phyloP scores from a whole-genome alignment of 1,284 basidiomycete species.

The Waitea zeae region DNA sequence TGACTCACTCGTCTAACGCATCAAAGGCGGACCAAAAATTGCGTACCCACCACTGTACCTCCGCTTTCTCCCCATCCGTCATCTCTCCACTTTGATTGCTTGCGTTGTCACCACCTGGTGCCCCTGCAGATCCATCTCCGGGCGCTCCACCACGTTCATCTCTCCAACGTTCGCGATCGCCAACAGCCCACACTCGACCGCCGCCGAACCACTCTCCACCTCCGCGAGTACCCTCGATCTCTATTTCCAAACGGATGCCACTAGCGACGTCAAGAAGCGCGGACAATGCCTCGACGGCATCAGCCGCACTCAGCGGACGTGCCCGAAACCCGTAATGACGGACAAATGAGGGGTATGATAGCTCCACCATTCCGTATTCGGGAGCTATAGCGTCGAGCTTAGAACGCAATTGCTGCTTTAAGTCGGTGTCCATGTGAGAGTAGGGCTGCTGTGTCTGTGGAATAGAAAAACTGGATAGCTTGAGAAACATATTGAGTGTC shows the following conservation, averaged over 20 bases:
- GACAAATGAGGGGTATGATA: slow-evolving; percentile 86
- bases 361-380: slow-evolving; percentile 92
- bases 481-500: background rate
- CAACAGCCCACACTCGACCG: slow-evolving; percentile 50
- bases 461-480: slow-evolving; percentile 61
- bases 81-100: slow-evolving; percentile 12
- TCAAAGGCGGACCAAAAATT: slow-evolving; percentile 95
- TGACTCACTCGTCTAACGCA: slow-evolving; percentile 70
- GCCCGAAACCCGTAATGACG: slow-evolving; percentile 82
- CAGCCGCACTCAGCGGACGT: slow-evolving; percentile 78
- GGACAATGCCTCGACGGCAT: slow-evolving; percentile 81
- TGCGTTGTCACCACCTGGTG: slow-evolving; percentile 9
- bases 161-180: slow-evolving; percentile 21
- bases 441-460: slow-evolving; percentile 88
- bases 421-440: slow-evolving; percentile 90
- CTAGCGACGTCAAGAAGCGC: slow-evolving; percentile 86
- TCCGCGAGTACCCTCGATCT: slow-evolving; percentile 65
- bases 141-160: slow-evolving; percentile 27
- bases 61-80: slow-evolving; percentile 18
- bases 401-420: slow-evolving; percentile 68
- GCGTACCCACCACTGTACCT: slow-evolving; percentile 61
- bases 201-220: slow-evolving; percentile 87
- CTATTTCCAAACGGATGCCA: slow-evolving; percentile 80
- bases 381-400: slow-evolving; percentile 87
- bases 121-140: slow-evolving; percentile 10